Percentiles rank a stretch among this genome's conserved stretches.
These are phyloP conservation scores for Beauveria brongniartii DNA, from an alignment of 2,329 filamentous ascomycete genomes.

Conservation along the genomic window DNA sequence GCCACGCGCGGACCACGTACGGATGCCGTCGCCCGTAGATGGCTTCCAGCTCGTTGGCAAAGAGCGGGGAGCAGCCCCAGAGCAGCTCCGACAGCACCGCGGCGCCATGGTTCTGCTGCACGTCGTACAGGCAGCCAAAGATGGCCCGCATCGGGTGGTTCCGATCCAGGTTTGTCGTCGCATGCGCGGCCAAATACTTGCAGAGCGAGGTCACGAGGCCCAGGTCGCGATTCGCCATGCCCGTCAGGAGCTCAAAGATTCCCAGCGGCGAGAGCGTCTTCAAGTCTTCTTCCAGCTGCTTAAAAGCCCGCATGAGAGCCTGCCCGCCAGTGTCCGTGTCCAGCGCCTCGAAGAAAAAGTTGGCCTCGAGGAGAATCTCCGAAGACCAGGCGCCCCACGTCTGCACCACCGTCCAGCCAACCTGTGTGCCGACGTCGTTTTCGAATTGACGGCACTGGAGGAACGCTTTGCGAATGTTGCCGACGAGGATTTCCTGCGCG, in stretches of 20 bases:
- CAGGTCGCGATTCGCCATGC: constrained; percentile 36
- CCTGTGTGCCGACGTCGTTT: constrained; percentile 27
- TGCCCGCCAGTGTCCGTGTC: constrained; percentile 32
- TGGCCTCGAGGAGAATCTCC: constrained; percentile 35
- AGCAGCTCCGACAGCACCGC: constrained; percentile 34
- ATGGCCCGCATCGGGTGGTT: constrained; percentile 35
- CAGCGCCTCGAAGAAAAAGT: constrained; percentile 32
- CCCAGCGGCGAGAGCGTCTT: constrained; percentile 35
- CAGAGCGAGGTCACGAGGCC: constrained; percentile 38
- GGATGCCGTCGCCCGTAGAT: constrained; percentile 36
- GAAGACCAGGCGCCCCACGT: constrained; percentile 37
- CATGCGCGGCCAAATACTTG: constrained; percentile 37
- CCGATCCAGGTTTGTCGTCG: constrained; percentile 34
- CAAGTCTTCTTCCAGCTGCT: constrained; percentile 34
- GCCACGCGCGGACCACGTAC: constrained; percentile 34
- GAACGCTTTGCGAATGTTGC: constrained; percentile 37
- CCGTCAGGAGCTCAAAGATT: constrained; percentile 34
- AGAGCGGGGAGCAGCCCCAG: constrained; percentile 32
- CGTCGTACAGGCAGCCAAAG: constrained; percentile 34
- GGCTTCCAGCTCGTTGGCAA: constrained; percentile 36
- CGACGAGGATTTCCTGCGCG: constrained; percentile 35
- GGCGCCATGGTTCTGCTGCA: constrained; percentile 37
- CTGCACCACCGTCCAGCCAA: constrained; percentile 34
- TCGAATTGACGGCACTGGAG: constrained; percentile 36
- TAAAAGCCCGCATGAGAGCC: constrained; percentile 34